A percentile compares a stretch with the other conserved stretches of the same genome.
These are phyloP conservation scores for Thyridium curvatum DNA, from an alignment of 2,329 filamentous ascomycete genomes.

Conservation along the genomic window DNA sequence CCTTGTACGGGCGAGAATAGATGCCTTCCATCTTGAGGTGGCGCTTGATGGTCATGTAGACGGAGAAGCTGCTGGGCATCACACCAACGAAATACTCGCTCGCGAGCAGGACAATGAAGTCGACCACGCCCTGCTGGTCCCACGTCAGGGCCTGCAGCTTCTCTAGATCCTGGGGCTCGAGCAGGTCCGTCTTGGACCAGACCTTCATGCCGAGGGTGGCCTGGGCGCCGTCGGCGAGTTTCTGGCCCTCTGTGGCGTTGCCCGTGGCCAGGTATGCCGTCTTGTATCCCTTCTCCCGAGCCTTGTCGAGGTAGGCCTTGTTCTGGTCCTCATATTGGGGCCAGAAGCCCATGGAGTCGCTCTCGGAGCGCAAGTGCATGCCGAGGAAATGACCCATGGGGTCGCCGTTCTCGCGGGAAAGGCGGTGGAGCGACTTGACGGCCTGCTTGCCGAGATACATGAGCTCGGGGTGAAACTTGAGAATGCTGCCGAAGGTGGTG, in stretches of 20 bases:
- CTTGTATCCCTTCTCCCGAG: constrained; percentile 21
- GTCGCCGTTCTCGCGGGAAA: too few relatives aligned
- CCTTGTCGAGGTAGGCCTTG: constrained; percentile 28
- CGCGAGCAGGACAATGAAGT: constrained; percentile 31
- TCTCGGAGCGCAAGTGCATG: constrained; percentile 41
- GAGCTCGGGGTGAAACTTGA: constrained; percentile 33
- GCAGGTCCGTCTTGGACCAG: constrained; percentile 25
- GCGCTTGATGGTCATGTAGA: constrained; percentile 38
- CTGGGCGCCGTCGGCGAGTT: constrained; percentile 18
- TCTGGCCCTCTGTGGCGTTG: constrained; percentile 32
- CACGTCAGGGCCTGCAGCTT: constrained; percentile 29
- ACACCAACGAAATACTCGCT: constrained; percentile 35
- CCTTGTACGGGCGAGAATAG: constrained; percentile 34
- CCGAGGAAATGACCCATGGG: constrained; percentile 24
- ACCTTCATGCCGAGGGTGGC: too few relatives aligned
- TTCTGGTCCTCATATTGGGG: constrained; percentile 35
- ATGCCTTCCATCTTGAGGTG: constrained; percentile 32
- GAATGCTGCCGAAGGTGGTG: constrained; percentile 34
- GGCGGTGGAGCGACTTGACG: background rate
- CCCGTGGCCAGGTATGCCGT: constrained; percentile 40
- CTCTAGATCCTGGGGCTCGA: constrained; percentile 20
- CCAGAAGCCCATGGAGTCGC: constrained; percentile 38
- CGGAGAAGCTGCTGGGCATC: constrained; percentile 41
- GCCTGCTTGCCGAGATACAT: constrained; percentile 30
- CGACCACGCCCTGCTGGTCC: constrained; percentile 37